Base-by-base conservation (phyloP, 1,284 basidiomycete species). In the Pseudozyma sp. region DNA sequence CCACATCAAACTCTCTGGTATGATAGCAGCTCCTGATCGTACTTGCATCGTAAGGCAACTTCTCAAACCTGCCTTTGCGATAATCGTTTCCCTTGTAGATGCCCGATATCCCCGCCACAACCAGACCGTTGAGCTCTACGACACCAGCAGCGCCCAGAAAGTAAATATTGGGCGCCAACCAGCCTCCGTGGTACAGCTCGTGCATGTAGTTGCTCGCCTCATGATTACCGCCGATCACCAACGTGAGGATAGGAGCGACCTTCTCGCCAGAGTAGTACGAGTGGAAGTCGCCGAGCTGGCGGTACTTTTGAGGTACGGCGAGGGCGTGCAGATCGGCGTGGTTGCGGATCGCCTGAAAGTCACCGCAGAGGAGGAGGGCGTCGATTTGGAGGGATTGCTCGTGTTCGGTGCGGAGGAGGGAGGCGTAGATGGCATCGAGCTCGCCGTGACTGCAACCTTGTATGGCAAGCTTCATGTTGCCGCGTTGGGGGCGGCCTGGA, bases 211-310 rank as follows among this genome's bases (percentile, higher is more conserved):
- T 97, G 57, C 93, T 95, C 5, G 94, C 94, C 85, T 99, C 96
- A 84, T 99, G 96, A 83, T 99, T 99, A 6, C 97, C 97, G 19
- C 97, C 97, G 79, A 99, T 97, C 54, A 98, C 90, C 34, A 99
- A 87, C 0, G 97, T 99, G 79, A 97, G 86, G 7, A 97, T 85
- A 0, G 95, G 94, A 0, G 96, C 96, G 7, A 82, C 86, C 75
- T 88, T 90, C 78, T 91, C 87, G 2, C 94, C 94, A 0, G 90
- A 90, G 83, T 98, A 99, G 84, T 98, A 96, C 80, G 91, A 91
- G 52, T 70, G 49, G 49, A 78, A 68, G 55, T 90, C 90, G 24
- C 94, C 93, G 29, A 99, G 87, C 29, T 88, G 86, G 62, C 90
- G 90, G 86, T 94, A 98, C 85, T 98, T 99, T 61, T 89, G 87